Percentiles rank a stretch among this genome's conserved stretches.
Conservation (phyloP, 306 rosid genomes). For the Arachis hypogaea region DNA sequence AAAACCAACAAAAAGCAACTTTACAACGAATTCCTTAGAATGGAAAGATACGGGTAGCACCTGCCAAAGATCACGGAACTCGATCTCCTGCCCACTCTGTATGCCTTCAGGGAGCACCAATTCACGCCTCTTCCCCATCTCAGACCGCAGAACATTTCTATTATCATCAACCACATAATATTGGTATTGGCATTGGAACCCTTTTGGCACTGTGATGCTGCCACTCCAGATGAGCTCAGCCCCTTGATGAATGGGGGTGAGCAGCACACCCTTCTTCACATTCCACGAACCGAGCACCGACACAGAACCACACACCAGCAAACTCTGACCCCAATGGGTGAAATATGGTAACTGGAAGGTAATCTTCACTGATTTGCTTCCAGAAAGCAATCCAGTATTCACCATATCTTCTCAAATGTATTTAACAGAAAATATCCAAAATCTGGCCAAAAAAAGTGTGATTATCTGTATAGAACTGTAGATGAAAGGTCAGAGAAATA, state of each 20-base stretch:
- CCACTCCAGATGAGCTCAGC: slow-evolving; percentile 82
- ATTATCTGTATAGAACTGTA: slow-evolving; percentile 15
- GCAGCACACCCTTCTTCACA: slow-evolving; percentile 80
- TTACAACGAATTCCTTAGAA: slow-evolving; percentile 12
- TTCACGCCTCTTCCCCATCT: slow-evolving; percentile 79
- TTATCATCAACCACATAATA: slow-evolving; percentile 87
- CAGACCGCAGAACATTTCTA: slow-evolving; percentile 65
- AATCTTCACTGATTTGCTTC: slow-evolving; percentile 64
- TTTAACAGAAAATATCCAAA: slow-evolving; percentile 40
- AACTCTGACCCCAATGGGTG: slow-evolving; percentile 91
- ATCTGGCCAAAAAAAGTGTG: slow-evolving; percentile 24
- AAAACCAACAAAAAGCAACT: slow-evolving; percentile 4
- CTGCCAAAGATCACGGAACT: slow-evolving; percentile 94
- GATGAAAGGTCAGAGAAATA: slow-evolving; percentile 27
- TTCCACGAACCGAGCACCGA: slow-evolving; percentile 83
- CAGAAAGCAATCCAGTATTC: slow-evolving; percentile 61
- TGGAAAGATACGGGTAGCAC: slow-evolving; percentile 47
- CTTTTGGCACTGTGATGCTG: slow-evolving; percentile 66
- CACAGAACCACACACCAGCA: slow-evolving; percentile 86
- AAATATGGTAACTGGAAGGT: slow-evolving; percentile 78
- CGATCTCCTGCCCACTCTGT: slow-evolving; percentile 69
- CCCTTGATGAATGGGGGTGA: slow-evolving; percentile 73
- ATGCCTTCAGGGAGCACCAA: slow-evolving; percentile 60
- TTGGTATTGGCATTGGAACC: slow-evolving; percentile 68
- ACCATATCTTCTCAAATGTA: slow-evolving; percentile 59